phyloP scores from a whole-genome alignment of 331 rosid species.

The Arachis monticola region DNA sequence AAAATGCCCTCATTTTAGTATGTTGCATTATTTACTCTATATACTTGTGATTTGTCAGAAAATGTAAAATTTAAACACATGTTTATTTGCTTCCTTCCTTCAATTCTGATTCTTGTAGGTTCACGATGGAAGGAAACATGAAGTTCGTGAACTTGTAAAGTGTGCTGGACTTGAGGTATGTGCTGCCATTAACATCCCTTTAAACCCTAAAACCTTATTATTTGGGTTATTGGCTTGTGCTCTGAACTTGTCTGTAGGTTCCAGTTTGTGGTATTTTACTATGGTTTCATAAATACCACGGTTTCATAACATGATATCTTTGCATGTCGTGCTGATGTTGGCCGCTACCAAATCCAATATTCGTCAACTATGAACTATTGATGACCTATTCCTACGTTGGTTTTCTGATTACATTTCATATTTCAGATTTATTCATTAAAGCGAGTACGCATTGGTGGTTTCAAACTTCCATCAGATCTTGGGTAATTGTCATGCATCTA shows the following conservation, averaged over 20 bases:
- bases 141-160: slow-evolving; percentile 93
- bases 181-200: slow-evolving; percentile 5
- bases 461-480: slow-evolving; percentile 86
- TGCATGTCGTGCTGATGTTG: slow-evolving; percentile 4
- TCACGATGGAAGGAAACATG: slow-evolving; percentile 98
- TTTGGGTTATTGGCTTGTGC: slow-evolving; percentile 18
- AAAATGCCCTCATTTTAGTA: slow-evolving; percentile 22
- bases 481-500: slow-evolving; percentile 59
- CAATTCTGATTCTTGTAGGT: slow-evolving; percentile 62
- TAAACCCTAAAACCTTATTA: not conserved
- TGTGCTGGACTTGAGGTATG: slow-evolving; percentile 87
- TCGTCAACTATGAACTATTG: slow-evolving; percentile 1
- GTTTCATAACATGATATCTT: slow-evolving; percentile 22
- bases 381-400: not conserved
- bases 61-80: slow-evolving; percentile 24
- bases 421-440: slow-evolving; percentile 85
- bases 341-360: not conserved
- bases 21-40: slow-evolving; percentile 22
- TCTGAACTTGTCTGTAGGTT: slow-evolving; percentile 22
- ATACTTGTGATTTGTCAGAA: slow-evolving; percentile 12
- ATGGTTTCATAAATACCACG: not conserved
- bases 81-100: slow-evolving; percentile 33
- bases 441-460: slow-evolving; percentile 84
- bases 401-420: slow-evolving; percentile 41
- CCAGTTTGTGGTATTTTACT: slow-evolving; percentile 14